Base-by-base conservation (phyloP, 2,329 filamentous ascomycete genomes). In the Colletotrichum chlorophyti region DNA sequence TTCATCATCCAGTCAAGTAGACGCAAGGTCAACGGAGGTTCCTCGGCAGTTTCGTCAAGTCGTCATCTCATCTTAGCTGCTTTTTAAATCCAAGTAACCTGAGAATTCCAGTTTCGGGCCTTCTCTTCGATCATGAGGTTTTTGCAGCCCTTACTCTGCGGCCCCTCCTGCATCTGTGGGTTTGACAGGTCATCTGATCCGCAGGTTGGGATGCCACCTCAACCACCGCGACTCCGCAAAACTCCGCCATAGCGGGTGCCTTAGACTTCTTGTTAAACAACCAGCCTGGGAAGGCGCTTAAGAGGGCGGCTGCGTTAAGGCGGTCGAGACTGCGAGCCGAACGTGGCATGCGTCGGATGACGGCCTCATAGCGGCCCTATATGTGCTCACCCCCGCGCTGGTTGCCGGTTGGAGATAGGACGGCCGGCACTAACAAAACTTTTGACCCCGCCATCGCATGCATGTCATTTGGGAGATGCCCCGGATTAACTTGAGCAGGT, bases 371-470 rank as follows among this genome's bases (percentile, higher is more conserved):
- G 34, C 51, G 21, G 51, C 15, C 55, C 38, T 50, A 32, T 45
- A n/a, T n/a, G n/a, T n/a, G n/a, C n/a, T 45, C 52, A 35, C 31
- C 51, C n/a, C 55, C 43, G 55, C 51, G 32, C 31, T 55, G 55
- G 19, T 59, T 55, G 47, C 43, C 51, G 19, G 43, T 50, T 55
- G 27, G 55, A 59, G 51, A 32, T 24, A 40, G 38, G 32, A 50
- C 31, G 43, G 38, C 51, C 43, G 55, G 15, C 51, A 59, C 55
- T 59, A 59, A 35, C 10, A 49, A 5, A n/a, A 55, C 31, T 29
- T 31, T 10, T 31, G 45, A 58, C 55, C 38, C 55, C 51, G 26
- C 31, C 31, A 24, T 55, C 35, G 9, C 24, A 43, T 59, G 51
- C 55, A 59, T 35, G 38, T 21, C 43, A 43, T 45, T 49, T 59